phyloP scores from a whole-genome alignment of 345 rosid genomes.

The Litchi chinensis region DNA sequence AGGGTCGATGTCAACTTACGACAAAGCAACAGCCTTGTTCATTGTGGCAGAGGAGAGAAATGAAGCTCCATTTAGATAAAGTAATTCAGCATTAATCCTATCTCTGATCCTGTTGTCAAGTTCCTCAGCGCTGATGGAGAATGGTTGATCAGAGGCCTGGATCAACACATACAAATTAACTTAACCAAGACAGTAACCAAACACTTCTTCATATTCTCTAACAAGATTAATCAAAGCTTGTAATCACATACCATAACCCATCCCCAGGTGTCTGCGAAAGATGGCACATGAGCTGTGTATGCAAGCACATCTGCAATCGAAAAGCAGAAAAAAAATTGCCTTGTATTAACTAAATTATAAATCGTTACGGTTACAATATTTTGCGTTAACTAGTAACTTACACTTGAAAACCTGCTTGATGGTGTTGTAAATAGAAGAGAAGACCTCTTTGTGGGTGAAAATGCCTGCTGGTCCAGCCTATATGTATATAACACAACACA shows the following conservation, averaged over 20 bases:
- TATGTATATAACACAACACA: conserved; percentile 17
- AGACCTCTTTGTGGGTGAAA: conserved; percentile 93
- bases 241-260: conserved; percentile 77
- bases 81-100: conserved; percentile 67
- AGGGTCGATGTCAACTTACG: conserved; percentile 50
- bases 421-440: conserved; percentile 88
- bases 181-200: neutral
- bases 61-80: conserved; percentile 78
- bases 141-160: conserved; percentile 86
- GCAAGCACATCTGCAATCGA: conserved; percentile 72
- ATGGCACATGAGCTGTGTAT: conserved; percentile 93
- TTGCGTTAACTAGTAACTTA: conserved; percentile 36
- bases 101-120: conserved; percentile 72
- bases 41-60: conserved; percentile 80
- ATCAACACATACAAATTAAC: neutral
- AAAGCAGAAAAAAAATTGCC: neutral
- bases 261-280: conserved; percentile 98
- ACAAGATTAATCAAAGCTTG: neutral
- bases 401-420: conserved; percentile 88
- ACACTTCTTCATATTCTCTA: neutral
- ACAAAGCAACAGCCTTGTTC: conserved; percentile 72
- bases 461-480: conserved; percentile 99
- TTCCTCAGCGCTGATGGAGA: conserved; percentile 55
- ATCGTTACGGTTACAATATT: too few species aligned
- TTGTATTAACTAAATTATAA: neutral